These are phyloP conservation scores for Malassezia nana DNA, from an alignment of 1,284 basidiomycete genomes.

Conservation along the genomic window DNA sequence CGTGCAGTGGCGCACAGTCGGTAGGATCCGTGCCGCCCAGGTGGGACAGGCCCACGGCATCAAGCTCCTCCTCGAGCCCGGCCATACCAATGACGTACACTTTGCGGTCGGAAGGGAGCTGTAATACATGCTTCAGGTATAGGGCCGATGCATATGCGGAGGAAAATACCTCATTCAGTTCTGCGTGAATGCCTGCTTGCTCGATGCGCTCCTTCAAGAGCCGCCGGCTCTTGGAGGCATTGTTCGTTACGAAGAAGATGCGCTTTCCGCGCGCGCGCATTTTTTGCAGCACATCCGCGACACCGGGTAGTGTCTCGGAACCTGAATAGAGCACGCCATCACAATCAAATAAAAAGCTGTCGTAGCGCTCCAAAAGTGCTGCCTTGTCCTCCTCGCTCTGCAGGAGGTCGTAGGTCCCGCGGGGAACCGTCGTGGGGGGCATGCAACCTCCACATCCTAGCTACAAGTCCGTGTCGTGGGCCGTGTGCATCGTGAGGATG, in stretches of 20 bases:
- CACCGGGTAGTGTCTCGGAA: constrained; percentile 51
- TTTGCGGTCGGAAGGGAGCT: constrained; percentile 79
- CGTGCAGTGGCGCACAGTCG: constrained; percentile 66
- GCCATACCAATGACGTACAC: constrained; percentile 91
- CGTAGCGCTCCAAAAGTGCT: constrained; percentile 31
- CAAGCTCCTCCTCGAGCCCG: constrained; percentile 85
- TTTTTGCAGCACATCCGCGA: constrained; percentile 49
- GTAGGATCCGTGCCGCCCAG: constrained; percentile 77
- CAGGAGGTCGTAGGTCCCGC: constrained; percentile 25
- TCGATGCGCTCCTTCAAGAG: constrained; percentile 86
- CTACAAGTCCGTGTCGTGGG: constrained; percentile 12
- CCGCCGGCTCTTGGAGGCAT: constrained; percentile 83
- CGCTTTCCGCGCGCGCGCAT: constrained; percentile 60
- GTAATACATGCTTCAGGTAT: constrained; percentile 78
- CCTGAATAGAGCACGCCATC: constrained; percentile 80
- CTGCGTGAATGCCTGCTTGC: constrained; percentile 70
- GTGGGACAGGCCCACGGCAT: constrained; percentile 66
- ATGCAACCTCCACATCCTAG: not conserved
- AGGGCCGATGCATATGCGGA: constrained; percentile 88
- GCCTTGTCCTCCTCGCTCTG: constrained; percentile 22
- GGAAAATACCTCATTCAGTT: constrained; percentile 83
- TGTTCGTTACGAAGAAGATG: constrained; percentile 91
- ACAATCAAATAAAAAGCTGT: constrained; percentile 56
- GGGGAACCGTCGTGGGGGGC: not conserved
- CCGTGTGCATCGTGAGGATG: constrained; percentile 13